A percentile compares a stretch with the other conserved stretches of the same genome.
phyloP scores from a whole-genome alignment of 192 early-diverging fungal genomes.

The Backusella luteola region DNA sequence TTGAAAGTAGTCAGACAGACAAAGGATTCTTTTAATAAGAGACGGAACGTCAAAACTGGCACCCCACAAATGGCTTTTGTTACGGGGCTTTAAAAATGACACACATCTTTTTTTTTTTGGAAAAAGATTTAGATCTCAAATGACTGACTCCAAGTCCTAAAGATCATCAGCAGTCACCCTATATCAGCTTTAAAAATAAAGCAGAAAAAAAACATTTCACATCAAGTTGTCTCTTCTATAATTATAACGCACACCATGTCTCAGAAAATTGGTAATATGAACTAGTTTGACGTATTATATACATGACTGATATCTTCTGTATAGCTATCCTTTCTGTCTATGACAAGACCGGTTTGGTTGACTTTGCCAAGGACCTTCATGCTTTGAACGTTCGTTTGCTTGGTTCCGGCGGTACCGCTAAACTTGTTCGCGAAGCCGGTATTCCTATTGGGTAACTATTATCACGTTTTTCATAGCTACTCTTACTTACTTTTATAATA shows the following conservation, averaged over 20 bases:
- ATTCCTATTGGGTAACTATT: constrained; percentile 74
- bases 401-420: constrained; percentile 95
- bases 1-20: no score
- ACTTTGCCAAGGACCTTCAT: constrained; percentile 81
- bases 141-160: neutral
- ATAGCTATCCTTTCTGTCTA: constrained; percentile 91
- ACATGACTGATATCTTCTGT: neutral
- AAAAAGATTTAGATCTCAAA: constrained; percentile 6
- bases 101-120: neutral
- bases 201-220: neutral
- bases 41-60: no score
- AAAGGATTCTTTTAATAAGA: no score
- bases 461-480: neutral
- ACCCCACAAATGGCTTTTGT: no score
- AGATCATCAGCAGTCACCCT: constrained; percentile 1
- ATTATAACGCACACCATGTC: neutral
- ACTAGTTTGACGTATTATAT: neutral
- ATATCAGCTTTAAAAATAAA: neutral
- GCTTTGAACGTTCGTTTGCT: constrained; percentile 78
- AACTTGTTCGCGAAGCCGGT: constrained; percentile 84
- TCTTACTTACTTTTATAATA: constrained; percentile 22
- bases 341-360: constrained; percentile 94
- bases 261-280: neutral
- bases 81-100: no score
- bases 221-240: neutral